Percentiles rank a stretch among this genome's conserved stretches.
Evolutionary conservation across 257 asterid species (phyloP).

Genomic region (Mitragyna speciosa): DNA sequence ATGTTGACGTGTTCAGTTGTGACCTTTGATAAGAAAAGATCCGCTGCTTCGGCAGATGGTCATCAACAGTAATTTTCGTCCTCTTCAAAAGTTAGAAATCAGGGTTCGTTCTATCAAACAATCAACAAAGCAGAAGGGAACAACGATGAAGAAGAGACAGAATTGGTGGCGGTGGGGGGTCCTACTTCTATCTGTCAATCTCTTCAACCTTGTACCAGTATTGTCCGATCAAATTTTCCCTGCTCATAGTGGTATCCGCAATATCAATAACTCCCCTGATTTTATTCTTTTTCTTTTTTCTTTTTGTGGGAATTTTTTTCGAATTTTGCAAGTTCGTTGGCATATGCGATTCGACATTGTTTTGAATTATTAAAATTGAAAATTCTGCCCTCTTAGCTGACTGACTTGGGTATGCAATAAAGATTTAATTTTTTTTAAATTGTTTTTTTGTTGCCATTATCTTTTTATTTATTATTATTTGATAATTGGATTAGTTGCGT

Average conservation of each 20-base stretch:
- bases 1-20: too few species aligned
- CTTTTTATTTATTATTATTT: background rate
- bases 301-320: background rate
- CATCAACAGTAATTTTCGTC: background rate
- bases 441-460: background rate
- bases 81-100: background rate
- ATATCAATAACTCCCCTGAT: background rate
- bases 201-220: constrained; percentile 2
- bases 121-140: background rate
- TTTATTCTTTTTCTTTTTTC: background rate
- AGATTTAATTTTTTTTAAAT: background rate
- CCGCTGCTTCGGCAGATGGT: background rate
- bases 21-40: background rate
- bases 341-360: background rate
- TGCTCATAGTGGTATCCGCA: constrained; percentile 28
- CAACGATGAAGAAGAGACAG: constrained; percentile 22
- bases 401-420: background rate
- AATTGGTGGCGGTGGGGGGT: constrained; percentile 28
- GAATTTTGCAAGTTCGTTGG: background rate
- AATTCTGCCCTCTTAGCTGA: background rate
- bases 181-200: constrained; percentile 18
- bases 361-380: background rate
- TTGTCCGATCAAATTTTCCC: constrained; percentile 31
- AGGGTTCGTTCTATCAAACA: constrained; percentile 18
- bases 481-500: background rate